Evolutionary conservation across 306 rosid genomes (phyloP), one percentile per base, ranked within the genome.

Genomic region (Pterocarpus macrocarpus): DNA sequence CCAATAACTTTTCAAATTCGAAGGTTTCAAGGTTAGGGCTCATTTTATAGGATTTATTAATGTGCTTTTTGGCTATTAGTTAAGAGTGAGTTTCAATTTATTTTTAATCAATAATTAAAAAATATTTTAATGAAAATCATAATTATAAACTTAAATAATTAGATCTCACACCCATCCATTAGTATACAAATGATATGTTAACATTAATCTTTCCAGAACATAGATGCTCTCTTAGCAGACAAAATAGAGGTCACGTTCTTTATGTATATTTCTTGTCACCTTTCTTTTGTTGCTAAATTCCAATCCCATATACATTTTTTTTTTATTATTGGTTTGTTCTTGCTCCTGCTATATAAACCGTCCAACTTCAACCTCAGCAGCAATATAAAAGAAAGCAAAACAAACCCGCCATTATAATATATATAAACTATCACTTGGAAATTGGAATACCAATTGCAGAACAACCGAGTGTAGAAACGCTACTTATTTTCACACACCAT

Each of bases 161-260:
- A 22, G 28, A 22, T 22, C 28, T 22, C 28, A 22, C 28, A 22
- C 28, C 28, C 28, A 22, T 22, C 28, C 28, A 22, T 22, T 0
- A 22, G 28, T 22, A 1, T 0, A 22, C 0, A 22, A 22, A 22
- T 0, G 28, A 22, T 22, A 22, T 22, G 28, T 22, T 22, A 22
- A 22, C 28, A 22, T 22, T 22, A 0, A 0, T 22, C 28, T 22
- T 22, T 22, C 79, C 87, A 70, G 13, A 59, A 58, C 67, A 68
- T 58, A 61, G 78, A 80, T 69, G 69, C 71, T 44, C 16, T 53
- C 14, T 13, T 7, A 36, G 65, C 36, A 55, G 73, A 77, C 66
- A 65, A 52, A 44, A 64, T 4, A 77, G 43, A 64, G 64, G 15
- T 44, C 16, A 41, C 73, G 75, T 73, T 73, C 53, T 81, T 45